A percentile compares a stretch with the other conserved stretches of the same genome.
phyloP scores from a whole-genome alignment of 2,329 filamentous ascomycete species.

The Aaosphaeria arxii region DNA sequence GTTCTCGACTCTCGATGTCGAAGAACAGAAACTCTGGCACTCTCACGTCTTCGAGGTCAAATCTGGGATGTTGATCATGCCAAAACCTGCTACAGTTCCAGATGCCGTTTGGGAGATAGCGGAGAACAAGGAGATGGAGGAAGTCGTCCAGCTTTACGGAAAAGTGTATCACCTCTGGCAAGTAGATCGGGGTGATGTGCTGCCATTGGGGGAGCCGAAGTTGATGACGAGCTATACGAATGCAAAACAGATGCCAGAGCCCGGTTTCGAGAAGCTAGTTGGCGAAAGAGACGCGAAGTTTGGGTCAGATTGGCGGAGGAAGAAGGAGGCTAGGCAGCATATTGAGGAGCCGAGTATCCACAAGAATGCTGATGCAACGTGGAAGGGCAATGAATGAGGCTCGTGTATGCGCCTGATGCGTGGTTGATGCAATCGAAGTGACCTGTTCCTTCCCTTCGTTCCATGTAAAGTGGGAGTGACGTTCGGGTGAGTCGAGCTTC shows the following conservation, averaged over 20 bases:
- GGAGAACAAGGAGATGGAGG: constrained; percentile 77
- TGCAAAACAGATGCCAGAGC: constrained; percentile 45
- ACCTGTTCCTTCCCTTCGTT: no score
- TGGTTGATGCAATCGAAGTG: no score
- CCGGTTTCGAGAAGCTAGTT: constrained; percentile 40
- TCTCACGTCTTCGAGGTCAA: constrained; percentile 73
- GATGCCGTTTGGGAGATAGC: constrained; percentile 67
- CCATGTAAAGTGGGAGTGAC: no score
- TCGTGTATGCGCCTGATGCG: no score
- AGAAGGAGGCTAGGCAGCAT: constrained; percentile 52
- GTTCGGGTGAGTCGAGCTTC: background rate
- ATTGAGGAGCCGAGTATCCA: constrained; percentile 52
- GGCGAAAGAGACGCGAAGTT: constrained; percentile 54
- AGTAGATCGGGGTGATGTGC: constrained; percentile 66
- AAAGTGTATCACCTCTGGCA: constrained; percentile 89
- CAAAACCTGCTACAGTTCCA: constrained; percentile 55
- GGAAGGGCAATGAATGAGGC: constrained; percentile 30
- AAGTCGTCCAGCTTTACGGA: constrained; percentile 72
- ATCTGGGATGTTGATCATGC: constrained; percentile 78
- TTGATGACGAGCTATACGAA: constrained; percentile 63
- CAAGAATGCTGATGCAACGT: constrained; percentile 48
- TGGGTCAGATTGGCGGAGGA: constrained; percentile 50
- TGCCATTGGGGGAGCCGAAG: constrained; percentile 60
- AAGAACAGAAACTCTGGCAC: constrained; percentile 78
- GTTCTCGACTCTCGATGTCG: constrained; percentile 61